phyloP scores from a whole-genome alignment of 2,329 filamentous ascomycete species.

The Fusarium sp. region DNA sequence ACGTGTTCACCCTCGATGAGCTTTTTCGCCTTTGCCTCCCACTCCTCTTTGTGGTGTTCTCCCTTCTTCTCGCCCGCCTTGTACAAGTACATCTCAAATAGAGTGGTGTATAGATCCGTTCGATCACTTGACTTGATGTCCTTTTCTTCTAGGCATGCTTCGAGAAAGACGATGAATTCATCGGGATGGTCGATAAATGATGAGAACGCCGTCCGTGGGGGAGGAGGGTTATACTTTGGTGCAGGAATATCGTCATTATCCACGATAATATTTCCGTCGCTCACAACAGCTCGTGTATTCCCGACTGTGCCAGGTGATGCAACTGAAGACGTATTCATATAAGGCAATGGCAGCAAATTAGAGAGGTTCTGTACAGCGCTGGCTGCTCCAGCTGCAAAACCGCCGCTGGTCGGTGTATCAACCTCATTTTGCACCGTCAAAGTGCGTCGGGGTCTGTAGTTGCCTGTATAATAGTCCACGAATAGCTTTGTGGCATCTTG shows the following conservation, averaged over 20 bases:
- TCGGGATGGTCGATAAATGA: slow-evolving; percentile 95
- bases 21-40: slow-evolving; percentile 91
- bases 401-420: slow-evolving; percentile 53
- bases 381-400: slow-evolving; percentile 69
- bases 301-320: slow-evolving; percentile 64
- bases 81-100: slow-evolving; percentile 98
- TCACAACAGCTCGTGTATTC: slow-evolving; percentile 61
- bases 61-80: slow-evolving; percentile 82
- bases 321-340: slow-evolving; percentile 76
- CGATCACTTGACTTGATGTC: slow-evolving; percentile 79
- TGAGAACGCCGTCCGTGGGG: slow-evolving; percentile 90
- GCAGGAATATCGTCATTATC: slow-evolving; percentile 58
- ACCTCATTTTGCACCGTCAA: slow-evolving; percentile 51
- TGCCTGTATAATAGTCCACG: slow-evolving; percentile 92
- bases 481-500: slow-evolving; percentile 86
- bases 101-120: slow-evolving; percentile 88
- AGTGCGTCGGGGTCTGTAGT: slow-evolving; percentile 79
- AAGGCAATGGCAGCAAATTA: slow-evolving; percentile 84
- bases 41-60: slow-evolving; percentile 74
- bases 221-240: slow-evolving; percentile 79
- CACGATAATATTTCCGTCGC: slow-evolving; percentile 64
- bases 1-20: slow-evolving; percentile 84
- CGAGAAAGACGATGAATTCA: slow-evolving; percentile 91
- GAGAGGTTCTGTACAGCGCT: slow-evolving; percentile 88
- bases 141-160: slow-evolving; percentile 82